Base-by-base conservation (phyloP, 2,329 filamentous ascomycete species). In the Aspergillus pseudoglaucus region DNA sequence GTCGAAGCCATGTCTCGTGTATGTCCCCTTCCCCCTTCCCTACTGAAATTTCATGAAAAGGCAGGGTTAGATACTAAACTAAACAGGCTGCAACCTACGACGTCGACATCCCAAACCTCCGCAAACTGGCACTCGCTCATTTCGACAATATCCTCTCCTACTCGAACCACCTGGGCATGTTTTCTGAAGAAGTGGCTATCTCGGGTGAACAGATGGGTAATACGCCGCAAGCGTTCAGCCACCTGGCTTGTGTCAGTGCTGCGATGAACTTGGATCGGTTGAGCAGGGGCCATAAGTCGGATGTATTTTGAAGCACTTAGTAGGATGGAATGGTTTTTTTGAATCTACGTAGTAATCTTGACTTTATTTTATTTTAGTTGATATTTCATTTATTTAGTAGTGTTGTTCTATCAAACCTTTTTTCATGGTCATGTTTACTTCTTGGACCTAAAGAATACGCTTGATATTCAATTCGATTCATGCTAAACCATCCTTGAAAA, bases 91-190 rank as follows among this genome's bases (percentile, higher is more conserved):
- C 62, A 14, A 57, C 51, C 44, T 66, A 63, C 45, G 57, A 67
- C 49, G 55, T 60, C 20, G 53, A 55, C 6, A 61, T 67, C 42
- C 64, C 62, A 6, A 57, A 69, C 44, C 60, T 71, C 35, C 62
- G 61, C 38, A 64, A 64, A 44, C 65, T 68, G 43, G 74, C 86
- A 6, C 75, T 87, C 55, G 84, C 79, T 55, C 73, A 88, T 38
- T 90, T 90, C 57, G 85, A 90, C 67, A 88, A 88, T 59, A 87
- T 89, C 75, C 73, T 90, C 20, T 78, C 78, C 53, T 90, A 88
- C 68, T 81, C 83, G 1, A 90, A 90, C 62, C 85, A 90, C 63
- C 68, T 90, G 47, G 79, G 78, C 57, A 89, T 90, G 79, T 89
- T 89, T 64, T 87, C 83, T 6, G 85, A 90, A 63, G 86, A 90